These are phyloP conservation scores for Tetrapisispora taiwanensis DNA, from an alignment of 805 yeast genomes.

Conservation along the genomic window DNA sequence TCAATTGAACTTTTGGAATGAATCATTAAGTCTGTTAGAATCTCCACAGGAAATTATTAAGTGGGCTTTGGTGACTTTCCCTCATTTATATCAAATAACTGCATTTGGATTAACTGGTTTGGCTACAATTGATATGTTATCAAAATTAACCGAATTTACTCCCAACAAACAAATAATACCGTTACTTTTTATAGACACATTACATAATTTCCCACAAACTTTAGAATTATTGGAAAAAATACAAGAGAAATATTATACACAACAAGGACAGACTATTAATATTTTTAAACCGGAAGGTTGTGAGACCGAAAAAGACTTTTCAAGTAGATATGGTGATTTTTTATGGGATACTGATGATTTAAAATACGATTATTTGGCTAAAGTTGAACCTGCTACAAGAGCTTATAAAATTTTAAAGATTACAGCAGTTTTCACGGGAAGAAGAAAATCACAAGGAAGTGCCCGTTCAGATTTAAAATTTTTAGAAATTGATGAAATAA, in stretches of 20 bases:
- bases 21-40: slow-evolving; percentile 38
- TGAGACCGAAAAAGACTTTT: slow-evolving; percentile 52
- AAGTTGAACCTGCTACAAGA: slow-evolving; percentile 85
- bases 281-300: slow-evolving; percentile 57
- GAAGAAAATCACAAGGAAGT: slow-evolving; percentile 86
- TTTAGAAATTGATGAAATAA: slow-evolving; percentile 60
- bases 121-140: slow-evolving; percentile 75
- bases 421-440: slow-evolving; percentile 84
- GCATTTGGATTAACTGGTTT: slow-evolving; percentile 93
- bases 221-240: slow-evolving; percentile 57
- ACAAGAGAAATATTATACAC: slow-evolving; percentile 39
- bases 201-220: slow-evolving; percentile 94
- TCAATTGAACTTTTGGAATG: slow-evolving; percentile 59
- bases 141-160: slow-evolving; percentile 33
- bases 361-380: slow-evolving; percentile 74
- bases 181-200: slow-evolving; percentile 77
- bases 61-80: slow-evolving; percentile 82
- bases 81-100: slow-evolving; percentile 77
- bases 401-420: slow-evolving; percentile 67
- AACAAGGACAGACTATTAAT: slow-evolving; percentile 36
- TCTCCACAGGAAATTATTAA: slow-evolving; percentile 62
- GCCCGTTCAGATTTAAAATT: slow-evolving; percentile 61
- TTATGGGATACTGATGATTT: slow-evolving; percentile 79
- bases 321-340: slow-evolving; percentile 55
- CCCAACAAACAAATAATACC: slow-evolving; percentile 35